Percentiles rank a stretch among this genome's conserved stretches.
Evolutionary conservation across 2,329 filamentous ascomycete species (phyloP).

Genomic region (Cladophialophora exuberans): DNA sequence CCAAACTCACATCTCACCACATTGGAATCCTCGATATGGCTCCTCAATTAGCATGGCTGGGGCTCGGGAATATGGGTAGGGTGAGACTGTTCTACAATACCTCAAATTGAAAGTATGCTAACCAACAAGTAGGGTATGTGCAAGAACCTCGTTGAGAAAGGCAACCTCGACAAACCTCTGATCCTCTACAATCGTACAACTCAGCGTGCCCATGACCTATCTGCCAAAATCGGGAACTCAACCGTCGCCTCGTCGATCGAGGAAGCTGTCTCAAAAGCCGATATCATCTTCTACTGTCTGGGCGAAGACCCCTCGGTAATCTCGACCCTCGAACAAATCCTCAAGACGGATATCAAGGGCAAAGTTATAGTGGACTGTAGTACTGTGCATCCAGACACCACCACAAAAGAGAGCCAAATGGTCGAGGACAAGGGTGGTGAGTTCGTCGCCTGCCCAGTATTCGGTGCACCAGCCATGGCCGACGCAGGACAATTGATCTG

Average conservation of each 20-base stretch:
- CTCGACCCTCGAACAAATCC: slow-evolving; percentile 60
- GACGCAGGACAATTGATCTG: slow-evolving; percentile 72
- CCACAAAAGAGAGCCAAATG: slow-evolving; percentile 64
- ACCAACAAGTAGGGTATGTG: slow-evolving; percentile 70
- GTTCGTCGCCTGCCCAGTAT: slow-evolving; percentile 72
- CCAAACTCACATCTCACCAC: not conserved
- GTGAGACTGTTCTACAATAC: slow-evolving; percentile 51
- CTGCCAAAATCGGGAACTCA: slow-evolving; percentile 55
- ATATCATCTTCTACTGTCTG: slow-evolving; percentile 81
- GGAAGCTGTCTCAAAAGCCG: slow-evolving; percentile 68
- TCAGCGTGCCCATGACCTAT: slow-evolving; percentile 53
- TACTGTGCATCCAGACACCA: slow-evolving; percentile 83
- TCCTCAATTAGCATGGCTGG: slow-evolving; percentile 72
- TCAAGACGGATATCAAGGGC: slow-evolving; percentile 61
- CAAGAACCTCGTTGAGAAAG: slow-evolving; percentile 81
- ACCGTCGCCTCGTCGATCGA: slow-evolving; percentile 65
- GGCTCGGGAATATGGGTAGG: slow-evolving; percentile 85
- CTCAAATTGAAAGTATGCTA: not conserved
- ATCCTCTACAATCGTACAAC: slow-evolving; percentile 69
- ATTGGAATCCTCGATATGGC: slow-evolving; percentile 26
- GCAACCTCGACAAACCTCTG: slow-evolving; percentile 69
- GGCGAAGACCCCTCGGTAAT: slow-evolving; percentile 76
- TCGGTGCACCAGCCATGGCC: slow-evolving; percentile 49
- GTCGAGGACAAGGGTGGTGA: slow-evolving; percentile 64
- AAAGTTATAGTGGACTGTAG: slow-evolving; percentile 89